These are phyloP conservation scores for Byssothecium circinans DNA, from an alignment of 2,329 filamentous ascomycete species.

Conservation along the genomic window DNA sequence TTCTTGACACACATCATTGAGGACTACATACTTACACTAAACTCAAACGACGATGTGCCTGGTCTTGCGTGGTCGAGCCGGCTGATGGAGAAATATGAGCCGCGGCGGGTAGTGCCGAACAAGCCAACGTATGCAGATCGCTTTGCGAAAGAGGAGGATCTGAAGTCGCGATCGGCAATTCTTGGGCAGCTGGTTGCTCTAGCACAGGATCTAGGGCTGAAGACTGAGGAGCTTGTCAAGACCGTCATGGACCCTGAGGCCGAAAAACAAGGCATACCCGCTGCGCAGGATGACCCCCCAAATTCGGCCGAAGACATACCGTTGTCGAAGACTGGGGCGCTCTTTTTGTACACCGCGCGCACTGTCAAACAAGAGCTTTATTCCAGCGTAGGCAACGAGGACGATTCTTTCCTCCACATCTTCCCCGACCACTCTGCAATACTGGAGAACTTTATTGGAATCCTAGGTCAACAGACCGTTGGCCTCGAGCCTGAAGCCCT, in stretches of 20 bases:
- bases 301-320: conserved; percentile 56
- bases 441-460: conserved; percentile 55
- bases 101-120: conserved; percentile 64
- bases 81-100: conserved; percentile 68
- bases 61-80: conserved; percentile 57
- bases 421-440: conserved; percentile 58
- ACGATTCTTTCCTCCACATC: conserved; percentile 46
- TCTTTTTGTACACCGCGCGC: conserved; percentile 58
- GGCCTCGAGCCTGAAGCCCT: conserved; percentile 53
- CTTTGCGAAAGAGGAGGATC: conserved; percentile 64
- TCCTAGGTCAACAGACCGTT: conserved; percentile 37
- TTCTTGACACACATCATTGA: conserved; percentile 80
- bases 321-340: conserved; percentile 57
- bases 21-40: conserved; percentile 65
- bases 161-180: conserved; percentile 65
- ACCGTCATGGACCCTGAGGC: conserved; percentile 46
- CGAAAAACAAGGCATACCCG: conserved; percentile 46
- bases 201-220: conserved; percentile 59
- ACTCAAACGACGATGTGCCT: conserved; percentile 49
- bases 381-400: conserved; percentile 39
- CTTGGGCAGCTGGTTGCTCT: conserved; percentile 74
- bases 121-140: conserved; percentile 63
- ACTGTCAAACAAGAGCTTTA: conserved; percentile 55
- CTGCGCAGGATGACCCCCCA: conserved; percentile 59
- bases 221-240: conserved; percentile 51